Conservation (phyloP, 2,329 filamentous ascomycete genomes). For the Exophiala bonariae region DNA sequence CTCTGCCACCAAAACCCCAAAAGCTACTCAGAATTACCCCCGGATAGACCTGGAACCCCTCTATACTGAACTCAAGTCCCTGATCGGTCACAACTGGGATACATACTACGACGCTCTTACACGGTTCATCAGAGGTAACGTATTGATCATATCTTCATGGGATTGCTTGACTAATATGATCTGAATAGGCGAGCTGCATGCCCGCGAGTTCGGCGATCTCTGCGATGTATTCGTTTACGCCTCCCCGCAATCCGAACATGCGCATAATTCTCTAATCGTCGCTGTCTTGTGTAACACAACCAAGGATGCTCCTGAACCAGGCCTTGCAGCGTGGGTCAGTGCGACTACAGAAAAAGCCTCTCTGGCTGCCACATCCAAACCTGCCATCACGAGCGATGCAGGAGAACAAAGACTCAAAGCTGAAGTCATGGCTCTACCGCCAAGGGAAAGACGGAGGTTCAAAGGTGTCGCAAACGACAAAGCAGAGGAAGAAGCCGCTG, state of each 20-base stretch:
- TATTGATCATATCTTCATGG: not conserved
- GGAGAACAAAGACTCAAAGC: slow-evolving; percentile 63
- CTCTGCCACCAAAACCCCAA: slow-evolving; percentile 46
- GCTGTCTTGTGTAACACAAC: slow-evolving; percentile 60
- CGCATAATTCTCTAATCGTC: slow-evolving; percentile 63
- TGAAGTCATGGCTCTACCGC: slow-evolving; percentile 63
- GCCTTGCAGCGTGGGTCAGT: slow-evolving; percentile 62
- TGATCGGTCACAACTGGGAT: slow-evolving; percentile 60
- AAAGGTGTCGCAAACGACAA: slow-evolving; percentile 40
- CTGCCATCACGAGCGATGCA: slow-evolving; percentile 55
- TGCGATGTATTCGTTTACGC: slow-evolving; percentile 56
- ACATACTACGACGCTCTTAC: slow-evolving; percentile 61
- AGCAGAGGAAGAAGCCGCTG: slow-evolving; percentile 22
- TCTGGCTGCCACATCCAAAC: slow-evolving; percentile 43
- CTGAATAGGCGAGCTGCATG: slow-evolving; percentile 56
- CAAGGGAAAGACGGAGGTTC: slow-evolving; percentile 59
- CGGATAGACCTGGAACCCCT: slow-evolving; percentile 64
- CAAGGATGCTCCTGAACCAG: slow-evolving; percentile 62
- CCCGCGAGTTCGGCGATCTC: slow-evolving; percentile 59
- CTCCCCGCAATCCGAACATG: slow-evolving; percentile 54
- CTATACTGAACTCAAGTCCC: slow-evolving; percentile 61
- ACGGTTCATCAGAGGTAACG: slow-evolving; percentile 58
- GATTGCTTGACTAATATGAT: not conserved
- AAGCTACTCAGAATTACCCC: slow-evolving; percentile 54
- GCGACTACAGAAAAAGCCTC: slow-evolving; percentile 58